Evolutionary conservation across 768 basidiomycete species (phyloP).

Genomic region (Butyriboletus loyo): DNA sequence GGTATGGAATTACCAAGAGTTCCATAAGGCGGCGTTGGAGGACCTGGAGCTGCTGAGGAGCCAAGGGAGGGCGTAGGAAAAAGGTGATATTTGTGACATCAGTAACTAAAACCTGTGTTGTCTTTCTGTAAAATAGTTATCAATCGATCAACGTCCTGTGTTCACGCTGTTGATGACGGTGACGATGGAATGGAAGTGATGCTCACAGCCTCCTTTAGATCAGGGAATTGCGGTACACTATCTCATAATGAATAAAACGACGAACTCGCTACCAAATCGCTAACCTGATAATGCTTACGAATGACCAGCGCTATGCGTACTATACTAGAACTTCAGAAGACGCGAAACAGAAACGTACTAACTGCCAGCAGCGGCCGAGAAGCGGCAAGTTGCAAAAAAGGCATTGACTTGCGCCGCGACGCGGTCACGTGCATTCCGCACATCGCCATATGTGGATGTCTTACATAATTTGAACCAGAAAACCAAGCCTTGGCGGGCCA

Average conservation of each 20-base stretch:
- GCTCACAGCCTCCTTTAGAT: too few relatives aligned
- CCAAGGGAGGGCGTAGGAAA: slow-evolving; percentile 13
- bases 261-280: too few relatives aligned
- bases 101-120: not conserved
- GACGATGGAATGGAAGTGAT: not conserved
- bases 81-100: not conserved
- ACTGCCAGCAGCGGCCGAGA: too few relatives aligned
- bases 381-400: not conserved
- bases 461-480: slow-evolving; percentile 27
- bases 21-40: slow-evolving; percentile 25
- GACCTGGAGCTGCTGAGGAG: slow-evolving; percentile 22
- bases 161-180: too few relatives aligned
- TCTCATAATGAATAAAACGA: too few relatives aligned
- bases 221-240: too few relatives aligned
- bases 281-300: too few relatives aligned
- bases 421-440: slow-evolving; percentile 27
- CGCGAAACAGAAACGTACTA: too few relatives aligned
- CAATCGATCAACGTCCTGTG: too few relatives aligned
- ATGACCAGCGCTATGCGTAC: too few relatives aligned
- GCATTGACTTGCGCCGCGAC: slow-evolving; percentile 18
- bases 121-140: not conserved
- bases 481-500: not conserved
- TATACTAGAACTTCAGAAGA: too few relatives aligned
- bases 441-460: not conserved
- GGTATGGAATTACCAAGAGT: slow-evolving; percentile 30